Evolutionary conservation across 1,139 yeast genomes (phyloP), one percentile per base, ranked within the genome.

Genomic region (Diutina siamensis): DNA sequence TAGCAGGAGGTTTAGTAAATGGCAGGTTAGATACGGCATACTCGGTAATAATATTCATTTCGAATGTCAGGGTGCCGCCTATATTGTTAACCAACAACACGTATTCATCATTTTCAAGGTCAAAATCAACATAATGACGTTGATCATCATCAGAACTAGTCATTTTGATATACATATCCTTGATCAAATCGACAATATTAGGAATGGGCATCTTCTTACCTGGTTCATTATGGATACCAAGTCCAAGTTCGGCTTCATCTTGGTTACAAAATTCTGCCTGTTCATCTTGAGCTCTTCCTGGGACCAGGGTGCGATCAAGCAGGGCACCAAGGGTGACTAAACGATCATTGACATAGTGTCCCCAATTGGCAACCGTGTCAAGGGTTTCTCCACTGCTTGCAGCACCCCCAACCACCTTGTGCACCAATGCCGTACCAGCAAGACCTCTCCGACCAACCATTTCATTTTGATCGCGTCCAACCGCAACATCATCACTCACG

Each of bases 211-310:
- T 62, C 53, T 82, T 76, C 46, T 78, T 78, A 48, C 97, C 97
- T 0, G 96, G 94, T 59, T 89, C 97, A 57, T 89, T 89, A 62
- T 89, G 97, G 51, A 89, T 89, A 45, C 97, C 97, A 79, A 89
- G 82, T 25, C 97, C 97, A 51, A 89, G 71, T 62, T 89, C 97
- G 55, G 83, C 82, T 59, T 86, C 88, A 47, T 76, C 64, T 2
- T 57, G 59, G 4, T 60, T 63, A 41, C 72, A 65, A 50, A 67
- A 64, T 17, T 67, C 73, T 41, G 65, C 68, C 51, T 81, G 73
- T 33, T 48, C 48, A 45, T 74, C 66, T 18, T 50, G 74, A 13
- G 74, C 70, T 52, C 81, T 74, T 5, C 95, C 95, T 2, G 97
- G 97, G 40, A 87, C 94, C 44, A 85, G 78, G 47, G 94, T 87